Evolutionary conservation across 805 yeast genomes (phyloP).

Genomic region (Priceomyces haplophilus): DNA sequence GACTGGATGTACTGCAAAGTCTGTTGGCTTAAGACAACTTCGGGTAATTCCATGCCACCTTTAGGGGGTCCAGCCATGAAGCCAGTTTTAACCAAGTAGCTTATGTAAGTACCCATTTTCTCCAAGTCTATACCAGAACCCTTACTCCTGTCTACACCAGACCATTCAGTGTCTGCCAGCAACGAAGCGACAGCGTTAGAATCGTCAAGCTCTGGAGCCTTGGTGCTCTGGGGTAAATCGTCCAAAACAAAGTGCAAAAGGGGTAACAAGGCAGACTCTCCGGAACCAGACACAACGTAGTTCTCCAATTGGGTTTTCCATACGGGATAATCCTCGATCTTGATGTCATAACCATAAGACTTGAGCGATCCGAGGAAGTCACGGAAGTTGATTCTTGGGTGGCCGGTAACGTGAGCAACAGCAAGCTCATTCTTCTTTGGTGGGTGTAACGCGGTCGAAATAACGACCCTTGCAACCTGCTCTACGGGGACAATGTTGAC

Average conservation of each 20-base stretch:
- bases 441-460: constrained; percentile 78
- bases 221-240: constrained; percentile 83
- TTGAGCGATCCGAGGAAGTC: constrained; percentile 66
- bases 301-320: constrained; percentile 80
- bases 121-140: constrained; percentile 74
- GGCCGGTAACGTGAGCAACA: constrained; percentile 96
- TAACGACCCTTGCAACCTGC: constrained; percentile 90
- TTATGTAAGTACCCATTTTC: constrained; percentile 71
- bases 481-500: constrained; percentile 98
- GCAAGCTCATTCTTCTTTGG: constrained; percentile 50
- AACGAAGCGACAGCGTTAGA: constrained; percentile 72
- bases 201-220: constrained; percentile 95
- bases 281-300: constrained; percentile 68
- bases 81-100: constrained; percentile 77
- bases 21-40: constrained; percentile 50
- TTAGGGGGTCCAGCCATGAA: constrained; percentile 65
- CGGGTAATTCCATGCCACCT: constrained; percentile 51
- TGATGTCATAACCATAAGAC: constrained; percentile 69
- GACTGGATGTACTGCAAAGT: constrained; percentile 53
- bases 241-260: constrained; percentile 91
- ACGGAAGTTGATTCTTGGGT: constrained; percentile 83
- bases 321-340: constrained; percentile 59
- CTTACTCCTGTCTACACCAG: constrained; percentile 61
- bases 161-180: constrained; percentile 55
- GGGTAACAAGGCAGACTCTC: constrained; percentile 89